Evolutionary conservation across 2,329 filamentous ascomycete species (phyloP).

Genomic region (Venturiaceae sp.): DNA sequence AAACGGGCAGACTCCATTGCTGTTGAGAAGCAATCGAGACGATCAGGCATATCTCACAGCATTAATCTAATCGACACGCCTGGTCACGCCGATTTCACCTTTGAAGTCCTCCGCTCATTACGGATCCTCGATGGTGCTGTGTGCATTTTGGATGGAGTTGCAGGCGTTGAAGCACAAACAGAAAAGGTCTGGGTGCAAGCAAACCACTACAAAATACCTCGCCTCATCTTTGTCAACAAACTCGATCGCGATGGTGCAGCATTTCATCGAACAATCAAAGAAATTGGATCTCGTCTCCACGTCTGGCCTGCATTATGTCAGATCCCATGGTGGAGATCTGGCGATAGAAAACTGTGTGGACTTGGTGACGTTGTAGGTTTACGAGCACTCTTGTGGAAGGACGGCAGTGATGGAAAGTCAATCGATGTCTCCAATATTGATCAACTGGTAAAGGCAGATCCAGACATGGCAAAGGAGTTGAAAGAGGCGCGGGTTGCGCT

Average conservation of each 20-base stretch:
- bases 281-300: slow-evolving; percentile 69
- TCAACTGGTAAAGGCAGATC: slow-evolving; percentile 41
- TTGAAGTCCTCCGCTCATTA: slow-evolving; percentile 86
- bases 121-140: slow-evolving; percentile 82
- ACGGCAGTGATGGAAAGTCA: slow-evolving; percentile 54
- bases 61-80: slow-evolving; percentile 95
- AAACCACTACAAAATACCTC: slow-evolving; percentile 73
- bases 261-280: slow-evolving; percentile 76
- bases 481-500: slow-evolving; percentile 66
- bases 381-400: slow-evolving; percentile 64
- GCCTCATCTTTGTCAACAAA: slow-evolving; percentile 76
- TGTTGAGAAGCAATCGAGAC: slow-evolving; percentile 22
- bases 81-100: slow-evolving; percentile 94
- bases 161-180: slow-evolving; percentile 92
- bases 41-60: slow-evolving; percentile 50
- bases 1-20: slow-evolving; percentile 13
- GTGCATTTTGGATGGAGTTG: slow-evolving; percentile 87
- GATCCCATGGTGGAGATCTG: slow-evolving; percentile 81
- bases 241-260: slow-evolving; percentile 72
- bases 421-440: slow-evolving; percentile 47
- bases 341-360: slow-evolving; percentile 66
- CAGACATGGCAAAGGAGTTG: slow-evolving; percentile 53
- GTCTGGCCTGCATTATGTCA: slow-evolving; percentile 89
- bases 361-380: slow-evolving; percentile 75
- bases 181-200: slow-evolving; percentile 94